Evolutionary conservation across 768 basidiomycete species (phyloP), one percentile per base, ranked within the genome.

Genomic region (Leccinum broughii): DNA sequence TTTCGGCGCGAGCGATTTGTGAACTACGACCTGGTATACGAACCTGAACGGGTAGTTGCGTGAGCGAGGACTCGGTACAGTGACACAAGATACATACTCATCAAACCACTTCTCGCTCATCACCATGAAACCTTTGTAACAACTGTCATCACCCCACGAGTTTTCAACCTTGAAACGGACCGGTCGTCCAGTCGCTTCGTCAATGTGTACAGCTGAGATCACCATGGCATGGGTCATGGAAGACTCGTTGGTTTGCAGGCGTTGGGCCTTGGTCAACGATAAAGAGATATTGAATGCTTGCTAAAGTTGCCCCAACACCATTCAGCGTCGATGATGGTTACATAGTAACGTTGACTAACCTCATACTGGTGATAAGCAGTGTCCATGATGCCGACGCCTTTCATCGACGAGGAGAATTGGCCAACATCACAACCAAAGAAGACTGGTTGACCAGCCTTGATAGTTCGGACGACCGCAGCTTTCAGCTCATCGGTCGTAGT

Each of bases 391-490:
- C 95, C 96, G 2, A 80, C 73, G 14, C 64, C 73, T 34, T 70
- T 72, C 26, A 75, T 66, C 24, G 79, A 78, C 64, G 92, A 87
- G 4, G 88, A 90, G 70, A 85, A 92, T 70, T 97, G 85, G 37
- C 94, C 95, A 50, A 97, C 94, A 70, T 98, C 96, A 71, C 95
- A 97, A 0, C 95, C 96, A 70, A 98, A 98, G 84, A 96, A 97
- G 50, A 95, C 89, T 5, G 95, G 90, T 41, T 88, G 86, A 44
- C 92, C 90, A 26, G 90, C 89, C 75, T 93, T 93, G 78, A 96
- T 84, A 73, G 89, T 80, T 81, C 87, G 88, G 59, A 98, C 85
- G 15, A 96, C 87, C 11, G 85, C 85, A 13, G 83, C 77, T 80
- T 96, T 97, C 70, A 98, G 81, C 46, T 86, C 86, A 54, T 88